A percentile compares a stretch with the other conserved stretches of the same genome.
Conservation (phyloP, 306 rosid genomes). For the Cucurbita moschata region DNA sequence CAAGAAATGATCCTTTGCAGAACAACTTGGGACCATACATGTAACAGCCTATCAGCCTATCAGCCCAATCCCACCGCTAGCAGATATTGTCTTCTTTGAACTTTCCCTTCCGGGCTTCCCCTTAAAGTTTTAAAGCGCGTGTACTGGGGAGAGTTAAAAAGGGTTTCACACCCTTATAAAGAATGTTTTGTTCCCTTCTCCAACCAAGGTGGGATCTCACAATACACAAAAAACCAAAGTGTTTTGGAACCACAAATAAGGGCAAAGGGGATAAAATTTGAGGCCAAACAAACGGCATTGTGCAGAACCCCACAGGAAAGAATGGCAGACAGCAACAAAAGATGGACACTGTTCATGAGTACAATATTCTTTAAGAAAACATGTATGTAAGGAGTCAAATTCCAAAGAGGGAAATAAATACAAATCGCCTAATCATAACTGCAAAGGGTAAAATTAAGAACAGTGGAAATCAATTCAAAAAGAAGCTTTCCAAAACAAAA, state of each 20-base stretch:
- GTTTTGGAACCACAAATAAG: background rate
- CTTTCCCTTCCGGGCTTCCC: no score
- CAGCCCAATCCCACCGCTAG: no score
- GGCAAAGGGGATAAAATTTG: background rate
- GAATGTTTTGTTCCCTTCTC: no score
- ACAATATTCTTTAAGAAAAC: background rate
- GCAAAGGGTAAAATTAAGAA: background rate
- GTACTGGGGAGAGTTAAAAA: no score
- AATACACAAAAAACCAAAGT: background rate
- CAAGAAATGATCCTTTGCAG: background rate
- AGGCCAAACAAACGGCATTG: background rate
- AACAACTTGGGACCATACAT: background rate
- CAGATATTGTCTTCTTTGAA: no score
- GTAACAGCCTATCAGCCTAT: no score
- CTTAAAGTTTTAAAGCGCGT: no score
- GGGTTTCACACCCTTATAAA: no score
- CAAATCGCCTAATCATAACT: background rate
- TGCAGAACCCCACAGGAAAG: background rate
- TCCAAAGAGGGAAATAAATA: slow-evolving; percentile 3
- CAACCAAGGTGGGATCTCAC: no score
- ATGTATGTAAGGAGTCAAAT: background rate
- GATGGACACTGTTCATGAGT: slow-evolving; percentile 3
- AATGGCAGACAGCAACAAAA: slow-evolving; percentile 1
- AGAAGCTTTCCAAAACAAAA: background rate
- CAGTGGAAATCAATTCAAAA: background rate